These are phyloP conservation scores for Xylaria longipes DNA, from an alignment of 495 filamentous ascomycete species.

Conservation along the genomic window DNA sequence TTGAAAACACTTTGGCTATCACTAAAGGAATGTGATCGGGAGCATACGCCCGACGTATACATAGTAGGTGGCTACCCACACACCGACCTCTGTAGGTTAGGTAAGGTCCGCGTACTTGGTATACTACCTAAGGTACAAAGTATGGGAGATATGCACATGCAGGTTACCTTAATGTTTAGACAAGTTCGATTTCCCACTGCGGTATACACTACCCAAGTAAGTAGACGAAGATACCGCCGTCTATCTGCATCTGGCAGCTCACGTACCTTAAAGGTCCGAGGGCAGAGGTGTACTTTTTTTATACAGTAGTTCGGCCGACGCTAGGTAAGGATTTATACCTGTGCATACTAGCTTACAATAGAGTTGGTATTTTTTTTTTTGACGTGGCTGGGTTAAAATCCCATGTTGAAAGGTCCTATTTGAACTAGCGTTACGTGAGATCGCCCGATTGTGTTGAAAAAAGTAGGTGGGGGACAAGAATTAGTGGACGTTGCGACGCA, in stretches of 20 bases:
- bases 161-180: neutral
- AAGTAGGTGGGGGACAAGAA: slow-evolving; percentile 13
- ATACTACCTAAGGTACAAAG: neutral
- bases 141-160: neutral
- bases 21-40: neutral
- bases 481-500: neutral
- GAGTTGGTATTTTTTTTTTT: neutral
- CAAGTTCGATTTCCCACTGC: neutral
- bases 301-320: neutral
- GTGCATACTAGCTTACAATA: neutral
- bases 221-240: neutral
- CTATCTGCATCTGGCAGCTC: neutral
- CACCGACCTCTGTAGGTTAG: neutral
- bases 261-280: neutral
- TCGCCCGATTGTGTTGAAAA: slow-evolving; percentile 18
- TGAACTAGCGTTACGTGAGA: slow-evolving; percentile 1
- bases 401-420: neutral
- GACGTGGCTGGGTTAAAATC: slow-evolving; percentile 3
- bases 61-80: neutral
- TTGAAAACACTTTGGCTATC: neutral
- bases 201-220: neutral
- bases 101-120: too few relatives aligned
- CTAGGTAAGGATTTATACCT: neutral
- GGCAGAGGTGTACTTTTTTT: neutral
- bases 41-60: neutral